phyloP scores from a whole-genome alignment of 2,329 filamentous ascomycete species.

The Pyrenophora seminiperda region DNA sequence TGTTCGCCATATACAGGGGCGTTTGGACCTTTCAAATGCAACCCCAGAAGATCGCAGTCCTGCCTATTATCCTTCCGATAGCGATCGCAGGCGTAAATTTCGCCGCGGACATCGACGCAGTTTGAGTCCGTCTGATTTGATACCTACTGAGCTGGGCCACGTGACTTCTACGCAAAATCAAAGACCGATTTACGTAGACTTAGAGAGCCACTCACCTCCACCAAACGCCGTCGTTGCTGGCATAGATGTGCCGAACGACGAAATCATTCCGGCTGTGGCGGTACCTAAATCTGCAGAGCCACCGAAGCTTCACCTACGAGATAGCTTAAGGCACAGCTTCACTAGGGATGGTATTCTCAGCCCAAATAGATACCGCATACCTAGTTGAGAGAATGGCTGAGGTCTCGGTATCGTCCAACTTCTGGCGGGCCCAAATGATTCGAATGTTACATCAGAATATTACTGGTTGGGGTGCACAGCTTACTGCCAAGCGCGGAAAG shows the following conservation, averaged over 20 bases:
- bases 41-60: constrained; percentile 19
- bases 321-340: constrained; percentile 32
- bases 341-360: constrained; percentile 24
- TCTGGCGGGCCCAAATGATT: background rate
- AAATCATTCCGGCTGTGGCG: constrained; percentile 26
- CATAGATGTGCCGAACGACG: constrained; percentile 1
- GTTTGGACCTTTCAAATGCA: constrained; percentile 25
- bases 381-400: background rate
- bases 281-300: constrained; percentile 25
- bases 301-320: constrained; percentile 25
- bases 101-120: constrained; percentile 29
- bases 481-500: too few relatives aligned
- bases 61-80: constrained; percentile 12
- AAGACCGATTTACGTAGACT: constrained; percentile 5
- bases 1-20: constrained; percentile 42
- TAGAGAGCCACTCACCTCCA: background rate
- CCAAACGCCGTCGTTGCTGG: constrained; percentile 2
- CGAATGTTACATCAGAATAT: background rate
- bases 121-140: constrained; percentile 24
- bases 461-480: too few relatives aligned
- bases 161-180: constrained; percentile 21
- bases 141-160: constrained; percentile 15
- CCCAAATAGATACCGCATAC: constrained; percentile 13
- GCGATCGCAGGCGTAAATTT: constrained; percentile 17
- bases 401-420: too few relatives aligned